These are phyloP conservation scores for Sextonia rubra DNA, from an alignment of 164 flowering plant genomes.

Conservation along the genomic window DNA sequence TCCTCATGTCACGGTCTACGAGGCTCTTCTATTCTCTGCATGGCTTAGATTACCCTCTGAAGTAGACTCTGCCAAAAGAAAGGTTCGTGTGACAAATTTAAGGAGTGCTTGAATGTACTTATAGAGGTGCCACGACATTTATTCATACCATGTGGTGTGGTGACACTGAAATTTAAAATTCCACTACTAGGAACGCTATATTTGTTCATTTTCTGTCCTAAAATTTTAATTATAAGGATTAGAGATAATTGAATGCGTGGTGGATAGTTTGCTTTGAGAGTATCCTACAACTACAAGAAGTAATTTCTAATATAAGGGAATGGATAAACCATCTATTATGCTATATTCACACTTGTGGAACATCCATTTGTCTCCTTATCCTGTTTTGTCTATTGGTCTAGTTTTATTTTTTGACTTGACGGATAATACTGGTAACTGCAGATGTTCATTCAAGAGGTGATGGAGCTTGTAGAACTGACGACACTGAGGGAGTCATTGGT, in stretches of 20 bases:
- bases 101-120: not conserved
- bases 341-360: too few species aligned
- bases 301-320: too few species aligned
- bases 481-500: not conserved
- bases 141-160: not conserved
- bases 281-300: not conserved
- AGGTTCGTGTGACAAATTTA: not conserved
- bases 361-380: too few species aligned
- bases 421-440: not conserved
- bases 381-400: not conserved
- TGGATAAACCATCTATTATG: too few species aligned
- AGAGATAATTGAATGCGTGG: not conserved
- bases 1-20: slow-evolving; percentile 45
- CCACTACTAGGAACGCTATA: not conserved
- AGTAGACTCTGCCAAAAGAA: slow-evolving; percentile 29
- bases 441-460: slow-evolving; percentile 1
- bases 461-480: slow-evolving; percentile 4
- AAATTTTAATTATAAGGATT: not conserved
- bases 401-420: not conserved
- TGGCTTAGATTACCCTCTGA: slow-evolving; percentile 49
- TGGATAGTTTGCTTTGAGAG: not conserved
- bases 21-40: slow-evolving; percentile 46
- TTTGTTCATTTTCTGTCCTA: not conserved
- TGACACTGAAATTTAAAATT: not conserved
- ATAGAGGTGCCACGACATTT: not conserved